A percentile compares a stretch with the other conserved stretches of the same genome.
Conservation (phyloP, 2,329 filamentous ascomycete genomes). For the Alternaria sp. region DNA sequence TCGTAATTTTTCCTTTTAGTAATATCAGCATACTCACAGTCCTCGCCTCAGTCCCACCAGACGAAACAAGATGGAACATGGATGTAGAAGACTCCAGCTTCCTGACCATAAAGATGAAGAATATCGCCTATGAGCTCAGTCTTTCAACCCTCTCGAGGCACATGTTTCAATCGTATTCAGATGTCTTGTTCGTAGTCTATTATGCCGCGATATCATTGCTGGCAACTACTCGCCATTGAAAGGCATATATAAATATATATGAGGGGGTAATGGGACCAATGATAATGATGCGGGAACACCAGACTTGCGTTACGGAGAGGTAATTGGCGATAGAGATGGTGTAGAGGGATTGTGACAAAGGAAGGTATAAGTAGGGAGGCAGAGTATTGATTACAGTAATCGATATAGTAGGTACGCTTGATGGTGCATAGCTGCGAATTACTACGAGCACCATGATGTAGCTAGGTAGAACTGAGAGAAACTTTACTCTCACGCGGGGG, state of each 20-base stretch:
- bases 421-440: neutral
- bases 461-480: neutral
- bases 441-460: neutral
- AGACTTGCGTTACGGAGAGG: slow-evolving; percentile 18
- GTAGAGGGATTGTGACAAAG: slow-evolving; percentile 5
- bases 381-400: slow-evolving; percentile 6
- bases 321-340: slow-evolving; percentile 28
- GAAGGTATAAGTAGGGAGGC: slow-evolving; percentile 9
- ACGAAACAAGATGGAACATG: slow-evolving; percentile 33
- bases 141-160: slow-evolving; percentile 17
- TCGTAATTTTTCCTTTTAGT: slow-evolving; percentile 27
- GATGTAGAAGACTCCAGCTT: slow-evolving; percentile 51
- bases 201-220: slow-evolving; percentile 15
- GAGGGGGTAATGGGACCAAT: slow-evolving; percentile 28
- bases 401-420: slow-evolving; percentile 8
- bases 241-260: slow-evolving; percentile 5
- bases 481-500: neutral
- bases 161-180: slow-evolving; percentile 23
- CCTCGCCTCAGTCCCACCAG: too few relatives aligned
- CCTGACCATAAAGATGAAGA: slow-evolving; percentile 44
- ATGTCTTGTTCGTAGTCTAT: slow-evolving; percentile 31
- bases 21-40: neutral
- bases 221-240: slow-evolving; percentile 22
- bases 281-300: slow-evolving; percentile 22
- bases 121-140: slow-evolving; percentile 41